These are phyloP conservation scores for Hypoxylon lenormandii DNA, from an alignment of 495 filamentous ascomycete genomes.

Conservation along the genomic window DNA sequence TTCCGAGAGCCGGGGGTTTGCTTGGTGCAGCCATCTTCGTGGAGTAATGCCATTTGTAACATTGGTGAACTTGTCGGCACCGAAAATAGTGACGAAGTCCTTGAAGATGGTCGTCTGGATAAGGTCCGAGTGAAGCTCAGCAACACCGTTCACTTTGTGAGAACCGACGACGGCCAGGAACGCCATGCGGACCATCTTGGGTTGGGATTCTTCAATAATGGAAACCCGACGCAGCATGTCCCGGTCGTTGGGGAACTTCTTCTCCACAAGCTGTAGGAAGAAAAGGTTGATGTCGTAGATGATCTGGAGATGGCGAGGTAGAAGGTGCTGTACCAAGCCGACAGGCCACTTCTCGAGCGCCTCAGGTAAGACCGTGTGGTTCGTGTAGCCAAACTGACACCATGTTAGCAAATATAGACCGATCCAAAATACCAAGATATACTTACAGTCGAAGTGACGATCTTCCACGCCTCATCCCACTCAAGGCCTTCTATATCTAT, in stretches of 20 bases:
- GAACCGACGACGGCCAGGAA: conserved; percentile 94
- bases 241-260: conserved; percentile 86
- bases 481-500: conserved; percentile 88
- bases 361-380: conserved; percentile 97
- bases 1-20: conserved; percentile 91
- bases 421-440: not conserved
- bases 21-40: conserved; percentile 94
- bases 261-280: conserved; percentile 91
- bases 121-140: conserved; percentile 94
- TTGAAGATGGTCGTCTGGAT: conserved; percentile 99
- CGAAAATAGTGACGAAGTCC: conserved; percentile 94
- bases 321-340: conserved; percentile 86
- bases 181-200: conserved; percentile 99
- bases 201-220: conserved; percentile 95
- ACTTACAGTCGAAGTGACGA: conserved; percentile 67
- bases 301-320: conserved; percentile 94
- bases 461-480: conserved; percentile 93
- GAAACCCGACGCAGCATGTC: conserved; percentile 87
- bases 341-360: conserved; percentile 99
- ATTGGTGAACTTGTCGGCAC: conserved; percentile 96
- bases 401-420: conserved; percentile 26
- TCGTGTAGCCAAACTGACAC: conserved; percentile 86
- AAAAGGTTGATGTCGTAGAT: conserved; percentile 98
- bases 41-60: conserved; percentile 98
- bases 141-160: conserved; percentile 98